Base-by-base conservation (phyloP, 164 flowering plant species). In the Chimonanthus praecox region DNA sequence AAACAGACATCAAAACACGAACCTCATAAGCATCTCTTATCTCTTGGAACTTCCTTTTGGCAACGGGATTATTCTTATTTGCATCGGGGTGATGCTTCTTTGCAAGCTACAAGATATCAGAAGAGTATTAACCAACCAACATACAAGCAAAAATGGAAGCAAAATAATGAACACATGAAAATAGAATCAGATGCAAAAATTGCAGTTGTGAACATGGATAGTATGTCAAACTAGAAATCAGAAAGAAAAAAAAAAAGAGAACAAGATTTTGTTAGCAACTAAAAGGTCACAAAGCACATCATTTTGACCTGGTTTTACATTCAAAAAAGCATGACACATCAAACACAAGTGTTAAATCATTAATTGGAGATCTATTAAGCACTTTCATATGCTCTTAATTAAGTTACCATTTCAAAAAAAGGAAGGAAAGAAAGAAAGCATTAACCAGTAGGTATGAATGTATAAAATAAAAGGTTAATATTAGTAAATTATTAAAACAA, bases 21-120 rank as follows among this genome's bases (percentile, higher is more conserved):
- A 95, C 99, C 97, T 92, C 94, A 67, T 90, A 95, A 6, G 98
- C 99, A 71, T 92, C 93, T 83, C 96, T 89, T 81, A 95, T 91
- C 84, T 91, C 97, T 82, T 91, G 99, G 82, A 95, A 95, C 74
- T 92, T 92, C 76, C 87, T 87, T 85, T 89, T 92, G 13, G 96
- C 92, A 72, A 85, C 84, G 75, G 93, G 90, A 84, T 87, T 89
- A 71, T 84, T 88, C 80, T 85, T 91, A 80, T 89, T 94, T 61
- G 92, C 85, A 86, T 95, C 97, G 54, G 99, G 99, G 84, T 95
- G 99, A 74, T 88, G 89, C 81, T 95, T 91, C 82, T 92, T 95
- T 3, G 98, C 99, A 68, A 95, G 92, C 99, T 95, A 87, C 83
- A 89, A 10, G 49, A 65, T 10, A 44, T 71, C 46, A 45, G 47